Conservation (phyloP, 495 filamentous ascomycete genomes). For the Penicillium lagena region DNA sequence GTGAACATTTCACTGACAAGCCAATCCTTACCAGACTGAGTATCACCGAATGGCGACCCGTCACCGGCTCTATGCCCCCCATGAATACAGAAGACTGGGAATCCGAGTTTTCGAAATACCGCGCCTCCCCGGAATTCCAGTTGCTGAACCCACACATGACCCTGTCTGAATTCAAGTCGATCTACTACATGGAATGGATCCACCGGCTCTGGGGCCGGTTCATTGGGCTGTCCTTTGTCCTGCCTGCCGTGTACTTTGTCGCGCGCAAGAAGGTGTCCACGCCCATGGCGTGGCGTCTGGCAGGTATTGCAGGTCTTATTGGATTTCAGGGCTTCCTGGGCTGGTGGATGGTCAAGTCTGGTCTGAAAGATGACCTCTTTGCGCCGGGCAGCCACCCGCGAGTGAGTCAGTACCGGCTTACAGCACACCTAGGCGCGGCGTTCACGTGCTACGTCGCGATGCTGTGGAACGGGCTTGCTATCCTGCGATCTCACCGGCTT, state of each 20-base stretch:
- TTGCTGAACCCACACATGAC: slow-evolving; percentile 88
- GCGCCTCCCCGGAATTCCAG: slow-evolving; percentile 82
- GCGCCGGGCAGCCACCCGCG: slow-evolving; percentile 83
- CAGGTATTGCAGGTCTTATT: slow-evolving; percentile 80
- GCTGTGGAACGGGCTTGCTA: slow-evolving; percentile 84
- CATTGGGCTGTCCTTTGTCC: slow-evolving; percentile 80
- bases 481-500: slow-evolving; percentile 67
- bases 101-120: slow-evolving; percentile 86
- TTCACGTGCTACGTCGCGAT: slow-evolving; percentile 90
- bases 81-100: slow-evolving; percentile 74
- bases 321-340: slow-evolving; percentile 93
- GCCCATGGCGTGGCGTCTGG: slow-evolving; percentile 69
- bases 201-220: slow-evolving; percentile 94
- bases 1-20: slow-evolving; percentile 9
- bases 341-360: slow-evolving; percentile 99
- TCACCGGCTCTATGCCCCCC: slow-evolving; percentile 89
- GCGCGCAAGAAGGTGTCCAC: slow-evolving; percentile 70
- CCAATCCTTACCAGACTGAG: slow-evolving; percentile 58
- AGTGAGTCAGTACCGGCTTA: slow-evolving; percentile 88
- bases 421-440: slow-evolving; percentile 81
- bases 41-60: slow-evolving; percentile 98
- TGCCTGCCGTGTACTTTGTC: slow-evolving; percentile 85
- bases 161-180: slow-evolving; percentile 89
- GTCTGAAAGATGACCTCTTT: slow-evolving; percentile 90
- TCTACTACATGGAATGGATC: slow-evolving; percentile 99